Evolutionary conservation across 2,329 filamentous ascomycete genomes (phyloP), one percentile per base, ranked within the genome.

Genomic region (Pseudogymnoascus sp.): DNA sequence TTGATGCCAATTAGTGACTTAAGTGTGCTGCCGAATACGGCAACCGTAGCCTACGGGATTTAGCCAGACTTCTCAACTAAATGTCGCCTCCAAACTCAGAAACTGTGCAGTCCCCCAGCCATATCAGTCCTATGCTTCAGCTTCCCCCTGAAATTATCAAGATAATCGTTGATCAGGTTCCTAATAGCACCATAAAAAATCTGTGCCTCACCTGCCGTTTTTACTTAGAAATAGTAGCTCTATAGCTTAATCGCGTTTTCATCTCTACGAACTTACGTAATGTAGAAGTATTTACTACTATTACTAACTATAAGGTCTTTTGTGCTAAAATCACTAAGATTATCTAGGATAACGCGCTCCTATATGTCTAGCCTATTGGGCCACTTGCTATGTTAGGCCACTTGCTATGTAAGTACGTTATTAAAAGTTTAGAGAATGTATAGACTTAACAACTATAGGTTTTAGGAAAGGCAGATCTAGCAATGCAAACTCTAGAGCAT

Each of bases 211-310:
- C 69, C 25, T 67, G 66, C 60, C 66, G 59, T 36, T 21, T 21
- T 11, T 61, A 73, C 9, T 31, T 53, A 16, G 56, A 67, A 7
- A 61, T 8, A 3, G 62, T 62, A 11, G 63, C 36, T 34, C 65
- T 77, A 6, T 70, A 69, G 23, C 69, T 76, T 18, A 65, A 71
- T 31, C 72, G 75, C 25, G 73, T 77, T 3, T 79, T 77, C 62
- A 66, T 80, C 9, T 77, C 75, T 4, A 71, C 77, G 3, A 78
- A 76, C 60, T 72, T 72, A 3, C 69, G 71, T 21, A 75, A 79
- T 60, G 66, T 80, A 4, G 49, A 72, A 2, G 75, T 76, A 3
- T 72, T 77, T 23, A 68, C 71, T 2, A 68, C 71, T 11, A 68
- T 80, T 60, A 72, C 77, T 8, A 66, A 73, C 8, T 73, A 79